Evolutionary conservation across 768 basidiomycete species (phyloP), one percentile per base, ranked within the genome.

Genomic region (Psilocybe tampanensis): DNA sequence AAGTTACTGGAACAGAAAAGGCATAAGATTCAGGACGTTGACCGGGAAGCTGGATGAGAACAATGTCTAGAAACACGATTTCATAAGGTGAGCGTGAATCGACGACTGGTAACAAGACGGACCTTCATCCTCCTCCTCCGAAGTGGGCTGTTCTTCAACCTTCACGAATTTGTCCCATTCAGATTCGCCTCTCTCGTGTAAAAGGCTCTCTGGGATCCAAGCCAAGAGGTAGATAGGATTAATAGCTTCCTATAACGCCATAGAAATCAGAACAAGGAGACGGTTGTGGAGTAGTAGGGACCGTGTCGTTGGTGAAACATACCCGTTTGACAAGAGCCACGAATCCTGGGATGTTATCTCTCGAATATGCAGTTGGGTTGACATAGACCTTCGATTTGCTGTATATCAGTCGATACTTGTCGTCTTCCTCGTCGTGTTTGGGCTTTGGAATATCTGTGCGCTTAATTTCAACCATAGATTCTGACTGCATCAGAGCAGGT

Each of bases 321-420:
- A 94, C 94, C 66, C 89, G 83, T 76, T 94, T 93, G 18, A 98
- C 95, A 55, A 99, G 80, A 15, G 90, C 88, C 7, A 95, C 86
- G 69, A 96, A 98, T 1, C 97, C 97, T 2, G 93, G 86, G 33
- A 98, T 92, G 71, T 98, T 96, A 72, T 98, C 97, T 66, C 90
- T 82, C 2, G 90, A 80, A 70, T 94, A 95, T 2, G 90, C 86
- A 2, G 95, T 96, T 0, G 97, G 97, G 64, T 98, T 93, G 43
- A 99, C 87, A 68, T 96, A 95, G 44, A 98, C 96, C 70, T 95
- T 95, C 41, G 90, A 92, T 70, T 96, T 97, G 71, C 87, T 89
- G 65, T 94, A 97, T 13, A 98, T 70, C 47, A 98, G 78, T 44
- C 90, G 80, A 68, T 85, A 84, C 70, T 83, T 86, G 64, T 86